Base-by-base conservation (phyloP, 2,329 filamentous ascomycete genomes). In the Elsinoe perseae region DNA sequence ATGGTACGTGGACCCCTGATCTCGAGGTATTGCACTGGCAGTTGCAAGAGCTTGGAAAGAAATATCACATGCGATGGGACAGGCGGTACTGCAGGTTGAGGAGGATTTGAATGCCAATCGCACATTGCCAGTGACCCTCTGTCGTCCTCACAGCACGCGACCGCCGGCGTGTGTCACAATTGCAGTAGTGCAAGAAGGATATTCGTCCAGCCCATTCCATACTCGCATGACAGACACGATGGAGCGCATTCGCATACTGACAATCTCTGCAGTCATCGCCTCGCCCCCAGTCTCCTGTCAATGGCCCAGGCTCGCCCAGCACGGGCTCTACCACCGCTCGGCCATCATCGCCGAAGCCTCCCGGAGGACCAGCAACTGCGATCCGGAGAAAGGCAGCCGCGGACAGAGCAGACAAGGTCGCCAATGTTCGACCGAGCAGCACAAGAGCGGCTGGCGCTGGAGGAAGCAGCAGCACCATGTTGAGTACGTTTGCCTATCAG, bases 391-490 rank as follows among this genome's bases (percentile, higher is more conserved):
- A 93, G 71, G 92, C 93, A 42, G 93, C 93, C 27, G 92, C 92
- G 66, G 93, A 97, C 73, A 88, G 95, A 77, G 95, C 95, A 75
- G 93, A 97, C 76, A 93, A 95, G 76, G 83, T 92, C 66, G 91
- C 92, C 68, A 98, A 95, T 86, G 87, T 83, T 63, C 82, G 93
- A 65, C 93, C 93, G 52, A 88, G 85, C 72, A 95, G 88, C 77
- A 98, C 93, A 63, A 83, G 93, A 67, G 85, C 92, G 36, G 93
- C 93, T 30, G 93, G 93, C 65, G 93, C 93, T 16, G 93, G 93
- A 64, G 93, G 93, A 63, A 96, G 90, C 71, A 95, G 87, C 73
- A 95, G 89, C 77, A 98, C 93, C 54, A 98, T 98, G 93, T 80
- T 98, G 78, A 92, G 91, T 89, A 86, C 64, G 86, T 82, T 34